A percentile compares a stretch with the other conserved stretches of the same genome.
Conservation (phyloP, 2,329 filamentous ascomycete genomes). For the Pseudocercospora cruenta region DNA sequence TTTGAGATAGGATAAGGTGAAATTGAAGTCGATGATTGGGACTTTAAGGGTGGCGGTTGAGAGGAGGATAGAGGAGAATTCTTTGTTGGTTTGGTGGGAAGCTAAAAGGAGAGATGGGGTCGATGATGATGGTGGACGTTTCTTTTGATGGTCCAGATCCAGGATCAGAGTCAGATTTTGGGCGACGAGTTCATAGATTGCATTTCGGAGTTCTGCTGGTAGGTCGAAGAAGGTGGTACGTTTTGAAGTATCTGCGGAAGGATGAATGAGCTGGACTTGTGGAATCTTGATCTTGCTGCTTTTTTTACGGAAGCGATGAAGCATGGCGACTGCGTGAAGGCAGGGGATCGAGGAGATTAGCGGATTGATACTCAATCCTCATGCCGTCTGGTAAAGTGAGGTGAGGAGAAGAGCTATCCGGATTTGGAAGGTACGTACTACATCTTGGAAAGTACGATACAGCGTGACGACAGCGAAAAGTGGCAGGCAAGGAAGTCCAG, state of each 20-base stretch:
- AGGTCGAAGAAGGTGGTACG: constrained; percentile 19
- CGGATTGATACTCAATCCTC: neutral
- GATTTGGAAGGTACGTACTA: neutral
- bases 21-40: constrained; percentile 31
- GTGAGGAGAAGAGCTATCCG: neutral
- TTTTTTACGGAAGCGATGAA: neutral
- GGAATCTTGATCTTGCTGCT: neutral
- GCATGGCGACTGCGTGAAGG: neutral
- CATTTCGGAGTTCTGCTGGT: constrained; percentile 14
- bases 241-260: neutral
- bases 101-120: constrained; percentile 30
- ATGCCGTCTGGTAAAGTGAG: neutral
- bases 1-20: constrained; percentile 8
- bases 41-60: constrained; percentile 24
- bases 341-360: no score
- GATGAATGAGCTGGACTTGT: neutral
- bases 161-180: neutral
- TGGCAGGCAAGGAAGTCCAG: neutral
- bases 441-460: no score
- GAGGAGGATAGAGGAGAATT: constrained; percentile 32
- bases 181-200: constrained; percentile 14
- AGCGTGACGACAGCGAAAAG: neutral
- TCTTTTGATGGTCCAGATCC: neutral
- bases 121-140: constrained; percentile 6
- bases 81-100: constrained; percentile 25